phyloP scores from a whole-genome alignment of 768 basidiomycete genomes.

The Tubosaeta sp. region DNA sequence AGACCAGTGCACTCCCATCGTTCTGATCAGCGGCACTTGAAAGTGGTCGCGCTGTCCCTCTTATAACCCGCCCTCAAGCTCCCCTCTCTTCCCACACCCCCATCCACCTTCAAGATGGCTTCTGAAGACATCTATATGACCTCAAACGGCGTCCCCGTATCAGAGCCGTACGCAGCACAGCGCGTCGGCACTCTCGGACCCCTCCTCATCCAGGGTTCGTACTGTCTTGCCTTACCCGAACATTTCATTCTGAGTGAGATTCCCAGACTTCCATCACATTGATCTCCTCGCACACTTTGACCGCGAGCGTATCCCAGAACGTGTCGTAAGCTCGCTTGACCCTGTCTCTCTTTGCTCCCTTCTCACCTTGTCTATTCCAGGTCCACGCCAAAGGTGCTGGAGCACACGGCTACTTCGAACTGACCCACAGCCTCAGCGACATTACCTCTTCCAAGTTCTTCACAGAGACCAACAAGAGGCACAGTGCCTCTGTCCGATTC shows the following conservation, averaged over 20 bases:
- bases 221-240: background rate
- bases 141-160: conserved; percentile 75
- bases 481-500: conserved; percentile 78
- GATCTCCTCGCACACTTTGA: conserved; percentile 91
- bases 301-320: conserved; percentile 94
- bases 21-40: conserved; percentile 26
- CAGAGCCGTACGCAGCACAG: conserved; percentile 75
- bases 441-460: conserved; percentile 71
- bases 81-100: conserved; percentile 1
- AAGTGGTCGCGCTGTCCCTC: conserved; percentile 9
- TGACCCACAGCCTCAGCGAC: conserved; percentile 82
- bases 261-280: conserved; percentile 79
- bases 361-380: conserved; percentile 39
- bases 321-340: conserved; percentile 54
- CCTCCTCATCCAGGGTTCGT: conserved; percentile 80
- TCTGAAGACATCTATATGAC: conserved; percentile 78
- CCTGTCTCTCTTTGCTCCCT: background rate
- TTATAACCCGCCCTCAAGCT: conserved; percentile 6
- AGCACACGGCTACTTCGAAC: conserved; percentile 90
- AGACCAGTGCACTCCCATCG: conserved; percentile 5
- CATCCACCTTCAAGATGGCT: conserved; percentile 47
- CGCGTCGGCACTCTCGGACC: conserved; percentile 73
- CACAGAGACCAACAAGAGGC: conserved; percentile 60
- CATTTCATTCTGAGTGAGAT: conserved; percentile 12
- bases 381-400: conserved; percentile 91